Conservation (phyloP, 1,284 basidiomycete species). For the Fomes fomentarius region DNA sequence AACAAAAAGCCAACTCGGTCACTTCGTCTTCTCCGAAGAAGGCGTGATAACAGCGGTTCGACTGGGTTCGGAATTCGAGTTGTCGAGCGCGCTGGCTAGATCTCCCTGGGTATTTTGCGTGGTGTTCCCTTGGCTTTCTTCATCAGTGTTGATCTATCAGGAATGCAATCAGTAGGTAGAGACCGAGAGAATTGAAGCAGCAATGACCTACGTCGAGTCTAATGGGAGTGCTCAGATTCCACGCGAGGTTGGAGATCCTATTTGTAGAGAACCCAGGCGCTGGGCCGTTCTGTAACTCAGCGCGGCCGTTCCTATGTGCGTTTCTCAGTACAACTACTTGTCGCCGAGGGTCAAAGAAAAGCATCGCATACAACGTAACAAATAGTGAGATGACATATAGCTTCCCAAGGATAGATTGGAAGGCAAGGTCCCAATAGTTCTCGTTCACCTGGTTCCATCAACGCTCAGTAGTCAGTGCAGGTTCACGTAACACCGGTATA, state of each 20-base stretch:
- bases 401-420: constrained; percentile 37
- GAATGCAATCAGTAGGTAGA: not conserved
- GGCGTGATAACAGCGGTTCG: constrained; percentile 5
- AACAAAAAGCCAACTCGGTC: not conserved
- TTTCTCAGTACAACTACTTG: not conserved
- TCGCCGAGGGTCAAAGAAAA: not conserved
- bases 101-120: constrained; percentile 10
- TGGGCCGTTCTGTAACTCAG: constrained; percentile 20
- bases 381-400: constrained; percentile 38
- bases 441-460: constrained; percentile 31
- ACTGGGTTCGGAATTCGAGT: constrained; percentile 6
- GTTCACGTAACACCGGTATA: no score
- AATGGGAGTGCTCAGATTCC: constrained; percentile 16
- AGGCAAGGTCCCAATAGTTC: constrained; percentile 36
- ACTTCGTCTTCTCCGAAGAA: constrained; percentile 9
- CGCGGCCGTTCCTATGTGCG: constrained; percentile 22
- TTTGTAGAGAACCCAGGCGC: constrained; percentile 18
- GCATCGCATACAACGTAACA: constrained; percentile 31
- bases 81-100: constrained; percentile 7
- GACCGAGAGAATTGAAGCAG: not conserved
- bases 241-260: constrained; percentile 21
- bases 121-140: constrained; percentile 7
- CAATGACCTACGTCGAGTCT: constrained; percentile 14
- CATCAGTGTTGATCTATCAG: constrained; percentile 17
- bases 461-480: no score